A percentile compares a stretch with the other conserved stretches of the same genome.
Evolutionary conservation across 305 asterid species (phyloP).

Genomic region (Fraxinus angustifolia): DNA sequence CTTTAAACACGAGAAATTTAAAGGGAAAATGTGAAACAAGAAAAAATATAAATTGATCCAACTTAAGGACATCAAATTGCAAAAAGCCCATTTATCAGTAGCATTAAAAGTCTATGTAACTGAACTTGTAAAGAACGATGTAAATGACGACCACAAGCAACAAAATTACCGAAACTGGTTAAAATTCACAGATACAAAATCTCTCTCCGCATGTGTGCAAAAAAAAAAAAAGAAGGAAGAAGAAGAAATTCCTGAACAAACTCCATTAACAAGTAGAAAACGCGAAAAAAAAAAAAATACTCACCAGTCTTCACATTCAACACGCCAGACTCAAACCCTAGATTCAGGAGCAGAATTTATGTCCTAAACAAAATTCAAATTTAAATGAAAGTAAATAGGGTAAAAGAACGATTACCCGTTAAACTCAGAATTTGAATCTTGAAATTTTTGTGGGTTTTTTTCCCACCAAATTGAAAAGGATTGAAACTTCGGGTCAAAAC

Average conservation of each 20-base stretch:
- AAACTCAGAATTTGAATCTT: conserved; percentile 27
- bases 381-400: neutral
- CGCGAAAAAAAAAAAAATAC: conserved; percentile 5
- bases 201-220: neutral
- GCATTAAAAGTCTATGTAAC: neutral
- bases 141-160: neutral
- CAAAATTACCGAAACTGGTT: conserved; percentile 7
- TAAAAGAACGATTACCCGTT: conserved; percentile 16
- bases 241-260: neutral
- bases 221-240: neutral
- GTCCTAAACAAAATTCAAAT: conserved; percentile 12
- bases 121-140: conserved; percentile 2
- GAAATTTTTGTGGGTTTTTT: conserved; percentile 22
- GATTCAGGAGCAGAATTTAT: conserved; percentile 23
- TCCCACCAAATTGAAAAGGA: conserved; percentile 43
- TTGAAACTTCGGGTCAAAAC: conserved; percentile 36
- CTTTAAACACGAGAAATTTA: neutral
- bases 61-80: neutral
- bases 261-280: neutral
- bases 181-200: conserved; percentile 11
- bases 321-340: conserved; percentile 31
- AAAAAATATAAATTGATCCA: neutral
- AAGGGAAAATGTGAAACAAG: neutral
- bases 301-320: conserved; percentile 19
- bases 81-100: neutral